A percentile compares a stretch with the other conserved stretches of the same genome.
These are phyloP conservation scores for Phellinidium pouzarii DNA, from an alignment of 1,284 basidiomycete species.

Conservation along the genomic window DNA sequence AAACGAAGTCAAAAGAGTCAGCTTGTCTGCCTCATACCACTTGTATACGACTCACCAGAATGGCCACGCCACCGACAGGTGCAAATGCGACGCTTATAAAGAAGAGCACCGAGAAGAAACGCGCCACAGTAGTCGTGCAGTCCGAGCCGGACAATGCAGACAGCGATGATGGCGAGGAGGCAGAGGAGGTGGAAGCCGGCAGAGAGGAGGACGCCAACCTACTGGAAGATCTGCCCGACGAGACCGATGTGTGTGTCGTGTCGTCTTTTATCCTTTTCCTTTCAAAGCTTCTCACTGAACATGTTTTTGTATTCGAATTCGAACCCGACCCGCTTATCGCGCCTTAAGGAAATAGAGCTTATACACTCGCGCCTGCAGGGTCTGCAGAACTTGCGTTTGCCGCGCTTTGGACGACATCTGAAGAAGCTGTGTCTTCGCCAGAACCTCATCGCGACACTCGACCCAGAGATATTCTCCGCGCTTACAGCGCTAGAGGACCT, in stretches of 20 bases:
- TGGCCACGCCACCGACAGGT: no score
- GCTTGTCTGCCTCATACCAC: no score
- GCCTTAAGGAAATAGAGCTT: slow-evolving; percentile 77
- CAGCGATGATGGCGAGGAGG: slow-evolving; percentile 35
- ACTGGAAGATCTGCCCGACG: slow-evolving; percentile 45
- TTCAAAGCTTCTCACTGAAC: background rate
- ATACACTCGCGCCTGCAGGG: slow-evolving; percentile 75
- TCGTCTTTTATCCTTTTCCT: slow-evolving; percentile 9
- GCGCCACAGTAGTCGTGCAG: slow-evolving; percentile 9
- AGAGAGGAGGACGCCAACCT: slow-evolving; percentile 38
- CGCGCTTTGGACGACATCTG: slow-evolving; percentile 64
- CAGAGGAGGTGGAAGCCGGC: slow-evolving; percentile 31
- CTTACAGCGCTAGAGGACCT: slow-evolving; percentile 77
- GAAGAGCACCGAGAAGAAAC: slow-evolving; percentile 7
- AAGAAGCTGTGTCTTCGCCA: slow-evolving; percentile 84
- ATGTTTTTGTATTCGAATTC: slow-evolving; percentile 2
- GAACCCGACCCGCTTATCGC: background rate
- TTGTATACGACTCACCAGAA: no score
- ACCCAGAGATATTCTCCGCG: slow-evolving; percentile 58
- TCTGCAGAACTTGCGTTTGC: slow-evolving; percentile 57
- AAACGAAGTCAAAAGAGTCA: no score
- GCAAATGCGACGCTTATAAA: no score
- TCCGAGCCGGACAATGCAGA: slow-evolving; percentile 26
- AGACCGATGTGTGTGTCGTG: slow-evolving; percentile 68
- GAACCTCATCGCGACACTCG: slow-evolving; percentile 74